A percentile compares a stretch with the other conserved stretches of the same genome.
Conservation (phyloP, 1,284 basidiomycete species). For the Sphaerobolus stellatus region DNA sequence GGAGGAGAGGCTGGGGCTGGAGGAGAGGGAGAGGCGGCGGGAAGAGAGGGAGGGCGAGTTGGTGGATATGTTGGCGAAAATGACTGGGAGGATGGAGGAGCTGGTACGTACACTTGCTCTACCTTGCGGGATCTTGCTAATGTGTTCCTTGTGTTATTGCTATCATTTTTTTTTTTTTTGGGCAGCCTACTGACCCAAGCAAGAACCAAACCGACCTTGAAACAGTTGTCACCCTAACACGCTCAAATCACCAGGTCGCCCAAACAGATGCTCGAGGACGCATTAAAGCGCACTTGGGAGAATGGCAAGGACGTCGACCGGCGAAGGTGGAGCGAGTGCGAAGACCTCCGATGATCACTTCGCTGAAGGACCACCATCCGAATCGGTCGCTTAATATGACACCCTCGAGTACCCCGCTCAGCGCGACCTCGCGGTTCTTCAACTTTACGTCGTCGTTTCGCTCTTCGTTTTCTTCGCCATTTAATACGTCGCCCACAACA, state of each 20-base stretch:
- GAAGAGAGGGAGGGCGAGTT: slow-evolving; percentile 79
- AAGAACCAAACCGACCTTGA: slow-evolving; percentile 52
- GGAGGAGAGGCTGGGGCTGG: slow-evolving; percentile 63
- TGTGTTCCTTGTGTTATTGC: too few relatives aligned
- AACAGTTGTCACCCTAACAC: slow-evolving; percentile 78
- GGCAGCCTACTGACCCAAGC: slow-evolving; percentile 25
- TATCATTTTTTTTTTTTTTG: slow-evolving; percentile 30
- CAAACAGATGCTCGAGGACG: slow-evolving; percentile 89
- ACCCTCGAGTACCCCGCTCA: background rate
- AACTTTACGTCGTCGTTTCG: slow-evolving; percentile 17
- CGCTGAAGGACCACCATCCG: too few relatives aligned
- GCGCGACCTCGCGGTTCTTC: slow-evolving; percentile 22
- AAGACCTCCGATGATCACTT: too few relatives aligned
- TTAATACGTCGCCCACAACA: too few relatives aligned
- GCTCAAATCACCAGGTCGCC: slow-evolving; percentile 83
- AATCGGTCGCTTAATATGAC: slow-evolving; percentile 1
- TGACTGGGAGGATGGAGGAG: slow-evolving; percentile 67
- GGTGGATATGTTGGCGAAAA: slow-evolving; percentile 64
- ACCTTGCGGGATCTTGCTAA: slow-evolving; percentile 10
- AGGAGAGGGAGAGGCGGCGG: slow-evolving; percentile 59
- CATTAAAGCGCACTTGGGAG: slow-evolving; percentile 63
- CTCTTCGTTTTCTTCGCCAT: slow-evolving; percentile 9
- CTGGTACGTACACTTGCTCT: slow-evolving; percentile 56
- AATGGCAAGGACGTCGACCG: slow-evolving; percentile 70
- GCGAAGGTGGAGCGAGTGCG: slow-evolving; percentile 58